Evolutionary conservation across 768 basidiomycete species (phyloP), one percentile per base, ranked within the genome.

Genomic region (Suillus bovinus): DNA sequence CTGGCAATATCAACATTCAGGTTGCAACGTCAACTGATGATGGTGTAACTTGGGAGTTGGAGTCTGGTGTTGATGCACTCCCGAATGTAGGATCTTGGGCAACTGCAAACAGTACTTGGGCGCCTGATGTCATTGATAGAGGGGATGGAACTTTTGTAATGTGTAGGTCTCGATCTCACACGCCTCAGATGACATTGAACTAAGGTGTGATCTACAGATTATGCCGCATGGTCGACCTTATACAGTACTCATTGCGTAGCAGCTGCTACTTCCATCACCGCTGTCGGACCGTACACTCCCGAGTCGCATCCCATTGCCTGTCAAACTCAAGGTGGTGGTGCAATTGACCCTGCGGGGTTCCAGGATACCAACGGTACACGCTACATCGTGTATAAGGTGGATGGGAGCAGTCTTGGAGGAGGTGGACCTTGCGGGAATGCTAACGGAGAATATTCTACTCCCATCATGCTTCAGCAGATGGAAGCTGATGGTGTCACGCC

Each of bases 321-420:
- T 61, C 62, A 69, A 34, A 63, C 65, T 6, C 49, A 54, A 39
- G 62, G 64, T 22, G 74, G 74, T 22, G 72, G 74, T 24, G 65
- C 66, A 5, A 75, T 75, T 52, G 72, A 75, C 59, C 63, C 71
- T 1, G 68, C 69, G 13, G 72, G 71, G 1, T 68, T 68, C 66
- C 61, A 70, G 8, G 68, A 67, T 36, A 63, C 67, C 41, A 67
- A 64, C n/a, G 73, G 75, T 16, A 58, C 41, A 27, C 65, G 66
- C 7, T 76, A 69, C 61, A 64, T 72, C 31, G 71, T 71, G 13
- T 74, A 63, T 34, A 66, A 66, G 61, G 69, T 76, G n/a, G 75
- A 76, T 49, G 75, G 75, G 5, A 76, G 47, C 24, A 47, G 47
- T 47, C 47, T 47, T 14, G 47, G 47, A 72, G 67, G 71, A 29